Conservation (phyloP, 1,284 basidiomycete genomes). For the Ustilago trichophora region DNA sequence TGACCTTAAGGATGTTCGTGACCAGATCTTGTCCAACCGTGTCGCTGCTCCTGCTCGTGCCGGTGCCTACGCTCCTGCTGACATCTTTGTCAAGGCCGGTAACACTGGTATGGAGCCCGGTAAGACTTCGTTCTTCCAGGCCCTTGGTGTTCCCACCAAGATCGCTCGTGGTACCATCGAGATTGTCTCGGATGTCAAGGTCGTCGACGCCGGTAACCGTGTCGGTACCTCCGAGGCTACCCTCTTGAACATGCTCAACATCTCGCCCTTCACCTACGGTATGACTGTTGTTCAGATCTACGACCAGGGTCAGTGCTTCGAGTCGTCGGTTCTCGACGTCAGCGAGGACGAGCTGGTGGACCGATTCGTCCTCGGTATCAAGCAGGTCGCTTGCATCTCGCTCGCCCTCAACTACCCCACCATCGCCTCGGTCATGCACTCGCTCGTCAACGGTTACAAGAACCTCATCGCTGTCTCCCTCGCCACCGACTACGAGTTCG, state of each 20-base stretch:
- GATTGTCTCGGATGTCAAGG: conserved; percentile 97
- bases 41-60: conserved; percentile 98
- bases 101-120: conserved; percentile 99
- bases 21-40: conserved; percentile 92
- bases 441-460: conserved; percentile 99
- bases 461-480: conserved; percentile 88
- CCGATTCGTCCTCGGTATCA: conserved; percentile 90
- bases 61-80: conserved; percentile 90
- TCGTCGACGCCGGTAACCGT: conserved; percentile 88
- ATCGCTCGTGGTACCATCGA: conserved; percentile 99
- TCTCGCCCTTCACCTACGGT: conserved; percentile 88
- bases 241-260: conserved; percentile 97
- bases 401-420: conserved; percentile 95
- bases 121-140: conserved; percentile 89
- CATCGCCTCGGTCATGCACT: conserved; percentile 89
- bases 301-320: conserved; percentile 72
- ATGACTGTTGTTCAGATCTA: conserved; percentile 80
- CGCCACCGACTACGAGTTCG: conserved; percentile 93
- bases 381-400: conserved; percentile 94
- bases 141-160: conserved; percentile 99
- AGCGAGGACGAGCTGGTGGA: conserved; percentile 88
- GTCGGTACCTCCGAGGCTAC: conserved; percentile 97
- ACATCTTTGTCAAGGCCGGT: conserved; percentile 90
- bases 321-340: conserved; percentile 86
- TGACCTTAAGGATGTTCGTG: conserved; percentile 94